Base-by-base conservation (phyloP, 139 green algal species). In the Eudorina sp. region DNA sequence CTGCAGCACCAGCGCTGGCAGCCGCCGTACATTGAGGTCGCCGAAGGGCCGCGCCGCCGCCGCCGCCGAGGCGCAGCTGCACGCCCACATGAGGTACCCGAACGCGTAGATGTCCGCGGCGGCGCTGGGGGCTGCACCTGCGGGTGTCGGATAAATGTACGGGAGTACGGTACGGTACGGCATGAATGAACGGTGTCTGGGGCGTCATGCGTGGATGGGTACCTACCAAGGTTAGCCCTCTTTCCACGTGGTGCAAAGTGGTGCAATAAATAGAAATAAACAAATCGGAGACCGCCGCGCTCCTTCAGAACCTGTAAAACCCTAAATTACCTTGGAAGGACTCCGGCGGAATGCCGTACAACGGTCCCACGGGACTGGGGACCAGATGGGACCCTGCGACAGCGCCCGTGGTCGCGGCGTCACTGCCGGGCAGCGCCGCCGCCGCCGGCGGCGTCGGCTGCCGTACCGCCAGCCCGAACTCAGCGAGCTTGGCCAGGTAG, bases 281-380 rank as follows among this genome's bases (percentile, higher is more conserved):
- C n/a, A n/a, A n/a, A n/a, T n/a, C n/a, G n/a, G n/a, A n/a, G n/a
- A n/a, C n/a, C n/a, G n/a, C n/a, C n/a, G n/a, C n/a, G n/a, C n/a
- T n/a, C n/a, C n/a, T n/a, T n/a, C n/a, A n/a, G n/a, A n/a, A n/a
- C n/a, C n/a, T n/a, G n/a, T n/a, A n/a, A n/a, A n/a, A n/a, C n/a
- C n/a, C n/a, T n/a, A n/a, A n/a, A n/a, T n/a, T 58, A 58, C 72
- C 72, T 19, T 41, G 8, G 72, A 60, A 79, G 2, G 3, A 23
- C 72, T 79, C 72, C 1, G 72, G 72, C 43, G 72, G 72, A 4
- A 79, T 58, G 72, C 23, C 55, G 0, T 79, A 21, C 72, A 79
- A 21, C 3, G 72, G 72, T 55, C 41, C 70, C 0, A 19, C 41
- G 3, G 27, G 34, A 14, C 0, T 11, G 36, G 1, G 5, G 34